These are phyloP conservation scores for Backusella tarrabulga DNA, from an alignment of 192 early-diverging fungal species.

Conservation along the genomic window DNA sequence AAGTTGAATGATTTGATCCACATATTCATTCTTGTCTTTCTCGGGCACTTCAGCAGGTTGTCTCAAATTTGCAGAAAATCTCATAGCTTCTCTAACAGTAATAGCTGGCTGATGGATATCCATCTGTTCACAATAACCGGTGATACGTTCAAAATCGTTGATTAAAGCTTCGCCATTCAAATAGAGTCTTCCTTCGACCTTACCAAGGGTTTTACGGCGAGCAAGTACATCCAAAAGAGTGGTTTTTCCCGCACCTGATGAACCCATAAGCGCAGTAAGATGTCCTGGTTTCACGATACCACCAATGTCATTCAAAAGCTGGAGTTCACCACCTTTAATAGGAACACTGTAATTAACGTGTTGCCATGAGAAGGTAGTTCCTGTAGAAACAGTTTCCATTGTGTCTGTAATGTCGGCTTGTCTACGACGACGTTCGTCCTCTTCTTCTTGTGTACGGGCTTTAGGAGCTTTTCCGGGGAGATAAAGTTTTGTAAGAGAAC, in stretches of 20 bases:
- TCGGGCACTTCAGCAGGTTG: conserved; percentile 63
- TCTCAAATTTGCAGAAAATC: conserved; percentile 72
- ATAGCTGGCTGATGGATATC: conserved; percentile 71
- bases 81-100: conserved; percentile 77
- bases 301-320: conserved; percentile 64
- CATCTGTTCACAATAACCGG: conserved; percentile 85
- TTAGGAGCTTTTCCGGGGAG: conserved; percentile 35
- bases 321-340: conserved; percentile 56
- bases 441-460: conserved; percentile 22
- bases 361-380: conserved; percentile 59
- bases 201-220: conserved; percentile 71
- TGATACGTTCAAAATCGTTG: conserved; percentile 70
- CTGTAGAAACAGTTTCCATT: conserved; percentile 36
- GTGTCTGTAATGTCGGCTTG: conserved; percentile 34
- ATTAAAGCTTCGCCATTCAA: conserved; percentile 57
- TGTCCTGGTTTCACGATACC: conserved; percentile 75
- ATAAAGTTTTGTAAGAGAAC: conserved; percentile 49
- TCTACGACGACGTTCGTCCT: conserved; percentile 33
- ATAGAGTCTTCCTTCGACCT: conserved; percentile 61
- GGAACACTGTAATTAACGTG: conserved; percentile 71
- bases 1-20: conserved; percentile 73
- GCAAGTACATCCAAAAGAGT: conserved; percentile 74
- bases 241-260: conserved; percentile 74
- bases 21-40: conserved; percentile 65
- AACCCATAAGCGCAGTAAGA: conserved; percentile 80